Conservation (phyloP, 352 stramenopile genomes). For the Globisporangium barbulae region DNA sequence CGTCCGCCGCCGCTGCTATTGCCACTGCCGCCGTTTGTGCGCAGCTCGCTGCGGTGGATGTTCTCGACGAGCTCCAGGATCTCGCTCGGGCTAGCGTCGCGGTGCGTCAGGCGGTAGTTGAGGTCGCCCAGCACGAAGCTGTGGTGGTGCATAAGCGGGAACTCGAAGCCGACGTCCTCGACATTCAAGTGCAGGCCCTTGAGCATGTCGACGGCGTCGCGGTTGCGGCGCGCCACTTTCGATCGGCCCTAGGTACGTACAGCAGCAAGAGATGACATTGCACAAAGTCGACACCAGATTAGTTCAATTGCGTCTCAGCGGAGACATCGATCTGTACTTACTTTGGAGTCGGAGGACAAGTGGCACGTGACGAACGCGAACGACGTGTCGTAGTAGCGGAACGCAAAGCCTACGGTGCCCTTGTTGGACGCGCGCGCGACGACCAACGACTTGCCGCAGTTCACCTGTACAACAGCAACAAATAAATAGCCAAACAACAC, state of each 20-base stretch:
- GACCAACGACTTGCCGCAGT: conserved; percentile 73
- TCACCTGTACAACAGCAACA: conserved; percentile 12
- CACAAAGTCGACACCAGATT: background rate
- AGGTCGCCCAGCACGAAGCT: conserved; percentile 89
- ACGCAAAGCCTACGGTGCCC: conserved; percentile 84
- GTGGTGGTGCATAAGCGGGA: conserved; percentile 83
- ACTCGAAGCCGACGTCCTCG: conserved; percentile 83
- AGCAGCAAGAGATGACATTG: too few relatives aligned
- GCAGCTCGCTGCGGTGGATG: conserved; percentile 35
- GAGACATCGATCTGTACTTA: conserved; percentile 1
- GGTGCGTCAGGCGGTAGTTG: conserved; percentile 85
- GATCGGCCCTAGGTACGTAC: conserved; percentile 43
- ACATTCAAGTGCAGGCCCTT: conserved; percentile 76
- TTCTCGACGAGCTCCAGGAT: conserved; percentile 64
- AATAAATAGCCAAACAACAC: background rate
- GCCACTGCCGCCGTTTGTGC: background rate
- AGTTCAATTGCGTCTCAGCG: background rate
- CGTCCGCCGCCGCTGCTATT: background rate
- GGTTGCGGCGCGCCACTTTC: conserved; percentile 74
- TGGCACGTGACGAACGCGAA: conserved; percentile 88
- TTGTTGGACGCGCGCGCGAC: conserved; percentile 87
- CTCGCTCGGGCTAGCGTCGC: conserved; percentile 40
- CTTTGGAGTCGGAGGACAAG: conserved; percentile 84
- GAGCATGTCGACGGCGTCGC: conserved; percentile 67
- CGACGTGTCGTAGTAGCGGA: conserved; percentile 85